Evolutionary conservation across 164 flowering plant species (phyloP).

Genomic region (Nymphaea colorata): DNA sequence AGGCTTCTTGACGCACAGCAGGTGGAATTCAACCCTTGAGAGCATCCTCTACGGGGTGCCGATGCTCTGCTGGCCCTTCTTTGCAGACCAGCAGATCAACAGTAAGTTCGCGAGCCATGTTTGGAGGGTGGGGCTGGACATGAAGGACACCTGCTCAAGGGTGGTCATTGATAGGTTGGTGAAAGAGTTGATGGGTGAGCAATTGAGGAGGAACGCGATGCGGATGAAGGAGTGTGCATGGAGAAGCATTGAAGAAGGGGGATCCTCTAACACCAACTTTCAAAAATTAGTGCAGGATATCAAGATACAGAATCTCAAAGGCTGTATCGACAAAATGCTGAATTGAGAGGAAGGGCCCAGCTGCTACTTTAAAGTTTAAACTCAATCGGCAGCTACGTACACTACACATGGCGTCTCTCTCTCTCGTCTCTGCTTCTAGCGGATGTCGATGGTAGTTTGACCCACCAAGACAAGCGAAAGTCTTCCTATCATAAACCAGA

Average conservation of each 20-base stretch:
- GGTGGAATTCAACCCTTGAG: conserved; percentile 30
- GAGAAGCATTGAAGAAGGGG: conserved; percentile 13
- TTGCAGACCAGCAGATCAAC: conserved; percentile 28
- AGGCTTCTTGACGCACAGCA: conserved; percentile 23
- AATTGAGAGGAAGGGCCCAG: too few relatives aligned
- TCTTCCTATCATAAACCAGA: too few relatives aligned
- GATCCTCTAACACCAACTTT: conserved; percentile 21
- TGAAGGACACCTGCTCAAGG: conserved; percentile 24
- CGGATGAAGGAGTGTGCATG: conserved; percentile 11
- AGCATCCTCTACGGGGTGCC: conserved; percentile 27
- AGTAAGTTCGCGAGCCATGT: conserved; percentile 25
- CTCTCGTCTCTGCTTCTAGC: too few relatives aligned
- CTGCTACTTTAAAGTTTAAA: too few relatives aligned
- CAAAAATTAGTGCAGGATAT: conserved; percentile 20
- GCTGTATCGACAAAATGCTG: too few relatives aligned
- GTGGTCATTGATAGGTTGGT: conserved; percentile 16
- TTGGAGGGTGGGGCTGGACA: conserved; percentile 30
- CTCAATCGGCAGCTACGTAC: too few relatives aligned
- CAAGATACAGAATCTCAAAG: neutral
- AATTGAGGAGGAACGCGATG: conserved; percentile 5
- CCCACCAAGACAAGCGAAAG: too few relatives aligned
- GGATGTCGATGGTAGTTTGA: too few relatives aligned
- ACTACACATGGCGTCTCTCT: too few relatives aligned
- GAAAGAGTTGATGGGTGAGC: conserved; percentile 24
- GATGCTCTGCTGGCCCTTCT: conserved; percentile 37